Conservation (phyloP, 176 grass and related monocot species). For the Bonia amplexicaulis region DNA sequence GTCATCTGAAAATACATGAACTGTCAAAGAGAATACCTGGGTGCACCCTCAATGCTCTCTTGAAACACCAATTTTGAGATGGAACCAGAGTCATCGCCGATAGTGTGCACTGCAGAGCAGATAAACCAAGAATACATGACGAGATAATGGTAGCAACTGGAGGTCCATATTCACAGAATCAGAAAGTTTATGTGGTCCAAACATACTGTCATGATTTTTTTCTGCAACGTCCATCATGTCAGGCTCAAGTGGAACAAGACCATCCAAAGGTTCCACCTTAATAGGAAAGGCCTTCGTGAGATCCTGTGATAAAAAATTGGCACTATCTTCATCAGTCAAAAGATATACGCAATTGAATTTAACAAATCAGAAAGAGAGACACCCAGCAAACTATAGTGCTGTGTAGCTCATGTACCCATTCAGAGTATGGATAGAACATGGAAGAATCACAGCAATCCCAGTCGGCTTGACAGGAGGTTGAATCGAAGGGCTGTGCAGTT, state of each 20-base stretch:
- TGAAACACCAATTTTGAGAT: constrained; percentile 27
- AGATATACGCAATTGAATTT: background rate
- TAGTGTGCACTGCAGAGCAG: background rate
- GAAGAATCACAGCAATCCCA: background rate
- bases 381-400: background rate
- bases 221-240: background rate
- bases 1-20: background rate
- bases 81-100: background rate
- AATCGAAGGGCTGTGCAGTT: background rate
- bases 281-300: background rate
- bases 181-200: background rate
- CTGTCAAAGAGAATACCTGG: constrained; percentile 32
- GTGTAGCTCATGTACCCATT: background rate
- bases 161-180: background rate
- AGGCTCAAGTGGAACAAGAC: background rate
- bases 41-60: constrained; percentile 1
- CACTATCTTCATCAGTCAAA: background rate
- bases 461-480: background rate
- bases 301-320: background rate
- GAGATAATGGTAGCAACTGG: background rate
- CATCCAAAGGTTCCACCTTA: constrained; percentile 14
- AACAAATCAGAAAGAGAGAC: background rate
- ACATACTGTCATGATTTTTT: background rate
- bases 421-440: background rate
- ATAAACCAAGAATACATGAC: background rate